Percentiles rank a stretch among this genome's conserved stretches.
Evolutionary conservation across 129 eudicot species (phyloP).

Genomic region (Oenanthe sinensis): DNA sequence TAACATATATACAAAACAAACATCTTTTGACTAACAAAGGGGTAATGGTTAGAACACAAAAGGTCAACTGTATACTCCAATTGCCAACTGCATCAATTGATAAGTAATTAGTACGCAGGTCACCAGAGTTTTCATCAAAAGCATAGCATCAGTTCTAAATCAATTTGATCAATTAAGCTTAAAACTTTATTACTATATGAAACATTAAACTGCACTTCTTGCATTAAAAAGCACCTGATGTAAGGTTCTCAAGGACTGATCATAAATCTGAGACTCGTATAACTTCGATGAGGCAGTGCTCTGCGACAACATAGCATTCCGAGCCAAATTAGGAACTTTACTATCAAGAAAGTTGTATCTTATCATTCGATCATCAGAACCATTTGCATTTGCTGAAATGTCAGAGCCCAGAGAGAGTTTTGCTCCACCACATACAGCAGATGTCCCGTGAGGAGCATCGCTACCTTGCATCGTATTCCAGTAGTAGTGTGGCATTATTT

Average conservation of each 20-base stretch:
- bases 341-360: slow-evolving; percentile 12
- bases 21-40: background rate
- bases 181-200: background rate
- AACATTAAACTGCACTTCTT: background rate
- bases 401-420: slow-evolving; percentile 32
- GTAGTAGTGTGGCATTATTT: slow-evolving; percentile 38
- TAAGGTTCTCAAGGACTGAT: slow-evolving; percentile 35
- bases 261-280: slow-evolving; percentile 31
- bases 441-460: slow-evolving; percentile 24
- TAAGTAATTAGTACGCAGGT: background rate
- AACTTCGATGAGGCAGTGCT: slow-evolving; percentile 25
- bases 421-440: slow-evolving; percentile 22
- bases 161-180: background rate
- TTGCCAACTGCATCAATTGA: background rate
- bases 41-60: background rate
- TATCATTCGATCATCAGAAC: slow-evolving; percentile 25
- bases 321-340: slow-evolving; percentile 24
- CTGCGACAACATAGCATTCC: slow-evolving; percentile 28
- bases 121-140: too few relatives aligned
- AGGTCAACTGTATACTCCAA: slow-evolving; percentile 1
- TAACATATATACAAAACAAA: background rate
- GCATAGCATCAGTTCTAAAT: background rate
- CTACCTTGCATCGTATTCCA: slow-evolving; percentile 42
- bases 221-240: slow-evolving; percentile 36
- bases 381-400: slow-evolving; percentile 36